phyloP scores from a whole-genome alignment of 441 rosid species.

The Metrosideros polymorpha region DNA sequence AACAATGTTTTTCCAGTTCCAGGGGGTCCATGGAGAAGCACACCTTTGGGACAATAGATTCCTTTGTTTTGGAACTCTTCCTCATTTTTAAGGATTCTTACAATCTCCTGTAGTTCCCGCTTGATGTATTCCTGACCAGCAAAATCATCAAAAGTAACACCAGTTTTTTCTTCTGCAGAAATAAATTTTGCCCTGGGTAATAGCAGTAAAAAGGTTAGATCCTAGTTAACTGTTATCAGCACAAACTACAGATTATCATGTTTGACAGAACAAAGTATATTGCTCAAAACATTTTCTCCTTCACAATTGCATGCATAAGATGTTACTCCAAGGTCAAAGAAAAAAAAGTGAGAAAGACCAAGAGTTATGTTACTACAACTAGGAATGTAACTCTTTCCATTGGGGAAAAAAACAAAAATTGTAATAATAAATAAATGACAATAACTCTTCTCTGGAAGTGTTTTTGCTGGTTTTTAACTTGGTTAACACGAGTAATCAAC shows the following conservation, averaged over 20 bases:
- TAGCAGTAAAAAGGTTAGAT: slow-evolving; percentile 15
- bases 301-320: background rate
- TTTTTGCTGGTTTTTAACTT: background rate
- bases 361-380: background rate
- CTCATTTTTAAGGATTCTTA: slow-evolving; percentile 75
- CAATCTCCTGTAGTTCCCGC: slow-evolving; percentile 87
- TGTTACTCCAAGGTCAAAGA: background rate
- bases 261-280: background rate
- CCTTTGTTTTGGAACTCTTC: slow-evolving; percentile 90
- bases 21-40: slow-evolving; percentile 97
- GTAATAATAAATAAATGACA: background rate
- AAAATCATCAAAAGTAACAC: slow-evolving; percentile 93
- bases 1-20: slow-evolving; percentile 97
- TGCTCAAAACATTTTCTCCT: background rate
- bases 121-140: slow-evolving; percentile 98
- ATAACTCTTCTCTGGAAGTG: background rate
- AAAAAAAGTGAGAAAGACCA: background rate
- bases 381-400: background rate
- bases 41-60: slow-evolving; percentile 97
- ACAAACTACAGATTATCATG: background rate
- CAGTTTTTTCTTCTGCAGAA: slow-evolving; percentile 93
- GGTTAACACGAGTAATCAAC: background rate
- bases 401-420: background rate
- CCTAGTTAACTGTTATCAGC: background rate
- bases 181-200: slow-evolving; percentile 78